phyloP scores from a whole-genome alignment of 139 green algal genomes.

The Micromonas commoda region DNA sequence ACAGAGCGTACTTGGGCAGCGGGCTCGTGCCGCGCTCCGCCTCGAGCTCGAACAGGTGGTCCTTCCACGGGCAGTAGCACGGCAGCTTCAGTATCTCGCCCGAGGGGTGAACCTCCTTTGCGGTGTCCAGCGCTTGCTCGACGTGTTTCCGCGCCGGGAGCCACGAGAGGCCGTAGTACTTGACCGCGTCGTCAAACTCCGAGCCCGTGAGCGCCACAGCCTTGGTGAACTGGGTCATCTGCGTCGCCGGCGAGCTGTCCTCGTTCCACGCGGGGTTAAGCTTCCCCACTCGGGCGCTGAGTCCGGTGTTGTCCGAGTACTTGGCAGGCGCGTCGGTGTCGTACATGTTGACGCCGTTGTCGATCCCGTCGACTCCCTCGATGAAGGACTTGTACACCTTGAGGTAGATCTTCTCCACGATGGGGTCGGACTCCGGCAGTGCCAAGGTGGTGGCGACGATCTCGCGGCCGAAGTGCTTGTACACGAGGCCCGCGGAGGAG shows the following conservation, averaged over 20 bases:
- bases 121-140: constrained; percentile 43
- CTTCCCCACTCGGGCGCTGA: constrained; percentile 63
- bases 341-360: constrained; percentile 89
- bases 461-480: constrained; percentile 49
- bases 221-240: constrained; percentile 61
- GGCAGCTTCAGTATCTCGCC: constrained; percentile 45
- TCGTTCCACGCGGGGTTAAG: constrained; percentile 89
- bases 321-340: constrained; percentile 41
- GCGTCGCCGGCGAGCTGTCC: constrained; percentile 39
- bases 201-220: constrained; percentile 76
- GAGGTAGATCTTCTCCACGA: constrained; percentile 73
- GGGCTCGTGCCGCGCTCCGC: constrained; percentile 59
- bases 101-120: constrained; percentile 47
- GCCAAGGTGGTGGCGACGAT: constrained; percentile 29
- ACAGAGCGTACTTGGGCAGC: constrained; percentile 52
- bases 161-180: constrained; percentile 62
- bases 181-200: constrained; percentile 72
- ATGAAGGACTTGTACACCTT: constrained; percentile 92
- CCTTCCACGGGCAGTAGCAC: constrained; percentile 75
- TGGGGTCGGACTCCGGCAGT: constrained; percentile 38
- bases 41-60: constrained; percentile 91
- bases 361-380: constrained; percentile 87
- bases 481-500: constrained; percentile 52
- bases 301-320: constrained; percentile 81
- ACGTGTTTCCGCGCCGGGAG: constrained; percentile 74